Evolutionary conservation across 2,329 filamentous ascomycete species (phyloP), one percentile per base, ranked within the genome.

Genomic region (Amesomyces nigricolor): DNA sequence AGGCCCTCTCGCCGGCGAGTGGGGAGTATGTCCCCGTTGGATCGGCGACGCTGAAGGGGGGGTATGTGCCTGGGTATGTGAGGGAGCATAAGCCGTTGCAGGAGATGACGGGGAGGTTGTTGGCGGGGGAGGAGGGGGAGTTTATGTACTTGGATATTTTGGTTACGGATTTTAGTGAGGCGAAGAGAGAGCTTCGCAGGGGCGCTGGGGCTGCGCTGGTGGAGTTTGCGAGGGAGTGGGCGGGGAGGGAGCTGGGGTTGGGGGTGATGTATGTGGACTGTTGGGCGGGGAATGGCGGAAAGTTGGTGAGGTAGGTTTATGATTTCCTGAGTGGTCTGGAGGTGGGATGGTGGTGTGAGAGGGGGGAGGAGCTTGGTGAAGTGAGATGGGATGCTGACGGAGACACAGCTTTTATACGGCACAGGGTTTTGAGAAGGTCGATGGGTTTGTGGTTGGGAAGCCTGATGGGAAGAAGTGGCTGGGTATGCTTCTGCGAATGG

Each of bases 241-340:
- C 40, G 8, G 32, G 22, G 29, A 13, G 16, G 46, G 54, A 49
- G 45, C 26, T 53, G 50, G 54, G 54, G 30, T 39, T 57, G 45
- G 32, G 42, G 1, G 50, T 42, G 11, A 57, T 57, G 54, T 57
- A 49, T 50, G 54, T 57, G 49, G 54, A 57, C 19, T 57, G 54
- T 11, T 53, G 54, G 54, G 54, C 54, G 45, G 54, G 54, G 50
- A 57, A 57, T 57, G 54, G 29, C 3, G 54, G 22, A 35, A 57
- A 46, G 40, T 42, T 57, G 45, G 46, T 53, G 2, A 35, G 46
- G 54, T 51, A 56, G 14, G 49, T 46, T 1, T 3, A 43, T 48
- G 43, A 10, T 8, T 35, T 43, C 6, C 37, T 47, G 11, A 11
- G 5, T 17, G 37, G 7, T 17, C 4, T 13, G 3, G 8, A 30